phyloP scores from a whole-genome alignment of 768 basidiomycete species.

The Epithele typhae region DNA sequence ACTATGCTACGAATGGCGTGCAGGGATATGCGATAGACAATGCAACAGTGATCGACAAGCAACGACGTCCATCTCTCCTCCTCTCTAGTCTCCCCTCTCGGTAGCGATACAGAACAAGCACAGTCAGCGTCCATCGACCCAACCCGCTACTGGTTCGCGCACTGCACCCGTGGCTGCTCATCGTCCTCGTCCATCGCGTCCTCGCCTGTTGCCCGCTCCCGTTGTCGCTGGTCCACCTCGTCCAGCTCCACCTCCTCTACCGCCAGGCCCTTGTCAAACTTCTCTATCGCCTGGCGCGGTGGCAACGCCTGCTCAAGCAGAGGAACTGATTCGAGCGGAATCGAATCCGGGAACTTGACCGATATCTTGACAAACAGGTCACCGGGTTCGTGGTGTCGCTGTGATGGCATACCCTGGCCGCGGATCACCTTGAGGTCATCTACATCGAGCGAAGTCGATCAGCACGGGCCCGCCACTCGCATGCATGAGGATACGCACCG shows the following conservation, averaged over 20 bases:
- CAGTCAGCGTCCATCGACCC: background rate
- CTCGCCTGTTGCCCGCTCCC: conserved; percentile 48
- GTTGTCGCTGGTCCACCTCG: conserved; percentile 69
- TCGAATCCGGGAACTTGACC: conserved; percentile 84
- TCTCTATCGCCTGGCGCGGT: conserved; percentile 62
- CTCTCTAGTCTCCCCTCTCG: background rate
- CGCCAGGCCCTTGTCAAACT: conserved; percentile 59
- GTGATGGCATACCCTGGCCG: conserved; percentile 98
- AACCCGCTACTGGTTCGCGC: conserved; percentile 80
- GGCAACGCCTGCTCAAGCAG: conserved; percentile 85
- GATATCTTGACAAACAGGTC: conserved; percentile 85
- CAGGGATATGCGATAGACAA: conserved; percentile 14
- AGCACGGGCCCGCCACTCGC: too few relatives aligned
- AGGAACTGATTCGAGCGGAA: conserved; percentile 63
- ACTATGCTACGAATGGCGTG: conserved; percentile 13
- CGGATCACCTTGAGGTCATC: conserved; percentile 88
- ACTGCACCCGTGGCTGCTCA: conserved; percentile 89
- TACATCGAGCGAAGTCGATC: conserved; percentile 23
- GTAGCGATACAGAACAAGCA: background rate
- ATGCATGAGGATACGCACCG: conserved; percentile 48
- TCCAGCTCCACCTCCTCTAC: conserved; percentile 85
- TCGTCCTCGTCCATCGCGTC: conserved; percentile 91
- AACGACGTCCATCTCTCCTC: background rate
- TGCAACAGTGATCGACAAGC: conserved; percentile 12
- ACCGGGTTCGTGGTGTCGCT: conserved; percentile 94